Percentiles rank a stretch among this genome's conserved stretches.
Conservation (phyloP, 169 alveolate genomes). For the Plasmodium chabaudi region DNA sequence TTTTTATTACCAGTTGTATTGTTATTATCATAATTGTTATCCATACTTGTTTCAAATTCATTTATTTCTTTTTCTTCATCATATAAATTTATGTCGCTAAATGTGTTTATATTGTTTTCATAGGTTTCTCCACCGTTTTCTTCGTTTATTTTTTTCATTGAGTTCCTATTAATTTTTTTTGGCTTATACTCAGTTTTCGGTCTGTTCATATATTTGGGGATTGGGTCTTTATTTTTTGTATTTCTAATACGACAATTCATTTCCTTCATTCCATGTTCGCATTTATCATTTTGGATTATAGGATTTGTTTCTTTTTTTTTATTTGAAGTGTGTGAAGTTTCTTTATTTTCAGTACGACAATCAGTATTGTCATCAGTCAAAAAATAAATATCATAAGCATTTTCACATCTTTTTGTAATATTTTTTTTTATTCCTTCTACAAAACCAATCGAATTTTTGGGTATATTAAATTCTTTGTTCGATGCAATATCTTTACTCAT, state of each 20-base stretch:
- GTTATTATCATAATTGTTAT: background rate
- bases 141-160: background rate
- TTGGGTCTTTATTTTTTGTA: slow-evolving; percentile 16
- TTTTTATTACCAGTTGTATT: background rate
- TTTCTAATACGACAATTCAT: slow-evolving; percentile 4
- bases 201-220: slow-evolving; percentile 27
- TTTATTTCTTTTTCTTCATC: background rate
- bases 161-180: background rate
- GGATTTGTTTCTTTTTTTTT: background rate
- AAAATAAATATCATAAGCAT: slow-evolving; percentile 7
- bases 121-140: background rate
- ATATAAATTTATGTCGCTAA: background rate
- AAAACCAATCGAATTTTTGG: too few species aligned
- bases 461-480: too few species aligned
- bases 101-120: background rate
- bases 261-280: slow-evolving; percentile 3
- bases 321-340: slow-evolving; percentile 9
- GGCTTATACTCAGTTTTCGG: slow-evolving; percentile 31
- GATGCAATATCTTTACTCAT: too few species aligned
- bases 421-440: background rate
- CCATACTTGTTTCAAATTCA: too few species aligned
- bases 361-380: slow-evolving; percentile 53
- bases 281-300: background rate
- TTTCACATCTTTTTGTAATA: slow-evolving; percentile 7
- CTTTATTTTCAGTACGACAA: background rate